phyloP scores from a whole-genome alignment of 2,329 filamentous ascomycete species.

The Phyllachora maydis region DNA sequence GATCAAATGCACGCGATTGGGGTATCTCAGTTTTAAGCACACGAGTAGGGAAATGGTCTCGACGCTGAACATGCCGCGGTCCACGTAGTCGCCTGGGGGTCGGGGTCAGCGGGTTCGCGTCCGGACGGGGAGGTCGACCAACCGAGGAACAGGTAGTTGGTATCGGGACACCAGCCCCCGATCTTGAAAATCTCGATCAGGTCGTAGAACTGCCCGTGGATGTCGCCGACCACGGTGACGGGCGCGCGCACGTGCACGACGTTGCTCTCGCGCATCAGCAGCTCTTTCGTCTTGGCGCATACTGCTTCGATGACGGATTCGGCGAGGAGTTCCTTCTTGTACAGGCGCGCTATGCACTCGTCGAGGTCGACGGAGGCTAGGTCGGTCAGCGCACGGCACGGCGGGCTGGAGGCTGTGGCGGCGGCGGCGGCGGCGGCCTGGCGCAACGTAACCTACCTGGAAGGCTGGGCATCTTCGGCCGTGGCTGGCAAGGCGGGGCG shows the following conservation, averaged over 20 bases:
- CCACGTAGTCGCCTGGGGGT: constrained; percentile 73
- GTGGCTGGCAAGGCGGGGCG: no score
- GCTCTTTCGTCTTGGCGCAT: constrained; percentile 96
- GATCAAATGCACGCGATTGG: constrained; percentile 85
- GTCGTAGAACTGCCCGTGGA: constrained; percentile 97
- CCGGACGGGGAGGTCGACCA: constrained; percentile 5
- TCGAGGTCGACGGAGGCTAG: constrained; percentile 90
- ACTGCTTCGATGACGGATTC: constrained; percentile 98
- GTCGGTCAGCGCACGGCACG: no score
- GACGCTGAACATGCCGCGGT: constrained; percentile 94
- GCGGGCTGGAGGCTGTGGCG: no score
- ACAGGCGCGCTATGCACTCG: constrained; percentile 91
- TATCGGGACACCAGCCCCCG: constrained; percentile 90
- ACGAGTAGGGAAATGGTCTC: constrained; percentile 97
- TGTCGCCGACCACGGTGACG: constrained; percentile 93
- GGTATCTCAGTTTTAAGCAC: constrained; percentile 92
- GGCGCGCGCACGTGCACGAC: constrained; percentile 92
- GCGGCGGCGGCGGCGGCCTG: no score
- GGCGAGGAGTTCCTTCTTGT: constrained; percentile 85
- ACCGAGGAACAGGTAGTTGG: constrained; percentile 96
- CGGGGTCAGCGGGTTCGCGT: constrained; percentile 1
- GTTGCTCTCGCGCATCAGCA: constrained; percentile 99
- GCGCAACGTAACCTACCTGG: no score
- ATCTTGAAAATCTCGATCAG: constrained; percentile 99
- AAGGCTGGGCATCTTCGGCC: no score